Base-by-base conservation (phyloP, 768 basidiomycete genomes). In the Symmetrospora coprosmae region DNA sequence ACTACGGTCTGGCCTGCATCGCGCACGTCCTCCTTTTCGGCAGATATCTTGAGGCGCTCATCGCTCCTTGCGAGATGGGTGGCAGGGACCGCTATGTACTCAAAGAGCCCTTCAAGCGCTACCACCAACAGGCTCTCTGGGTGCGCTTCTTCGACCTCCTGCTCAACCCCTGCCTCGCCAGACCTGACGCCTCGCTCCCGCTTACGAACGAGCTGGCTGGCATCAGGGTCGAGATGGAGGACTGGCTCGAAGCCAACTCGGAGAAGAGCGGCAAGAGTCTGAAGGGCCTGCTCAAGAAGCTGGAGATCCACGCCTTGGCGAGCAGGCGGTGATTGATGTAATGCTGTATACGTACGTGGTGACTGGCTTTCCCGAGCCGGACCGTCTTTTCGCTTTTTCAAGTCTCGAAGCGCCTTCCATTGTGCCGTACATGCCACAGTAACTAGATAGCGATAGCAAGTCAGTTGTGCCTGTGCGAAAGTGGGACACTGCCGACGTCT, bases 11-110 rank as follows among this genome's bases (percentile, higher is more conserved):
- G 19, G 89, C 87, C 0, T 84, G 89, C 43, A 84, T 97, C 68
- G 79, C 90, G 34, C 94, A 87, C 73, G 94, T 88, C 76, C 83
- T 97, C 82, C 79, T 99, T 30, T 96, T 89, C 69, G 91, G 91
- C 25, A 92, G 88, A 73, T 92, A 96, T 75, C 87, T 99, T 72
- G 83, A 89, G 69, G 80, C 80, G 13, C 75, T 84, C 45, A 71
- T 73, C 3, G 72, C 72, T 9, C 71, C 72, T 1, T 72, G 71
- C 43, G 33, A 38, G 1, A 16, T 23, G 8, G 65, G 62, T 3
- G 66, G 66, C 1, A n/a, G 14, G 9, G 63, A 39, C 28, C 74
- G 78, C 60, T 79, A 82, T 74, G 84, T 80, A 75, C 79, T 89
- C 50, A 75, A 80, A 16, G 81, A 82, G 28, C 80, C 84, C n/a